A percentile compares a stretch with the other conserved stretches of the same genome.
Conservation (phyloP, 2,329 filamentous ascomycete species). For the Corynespora cassiicola region DNA sequence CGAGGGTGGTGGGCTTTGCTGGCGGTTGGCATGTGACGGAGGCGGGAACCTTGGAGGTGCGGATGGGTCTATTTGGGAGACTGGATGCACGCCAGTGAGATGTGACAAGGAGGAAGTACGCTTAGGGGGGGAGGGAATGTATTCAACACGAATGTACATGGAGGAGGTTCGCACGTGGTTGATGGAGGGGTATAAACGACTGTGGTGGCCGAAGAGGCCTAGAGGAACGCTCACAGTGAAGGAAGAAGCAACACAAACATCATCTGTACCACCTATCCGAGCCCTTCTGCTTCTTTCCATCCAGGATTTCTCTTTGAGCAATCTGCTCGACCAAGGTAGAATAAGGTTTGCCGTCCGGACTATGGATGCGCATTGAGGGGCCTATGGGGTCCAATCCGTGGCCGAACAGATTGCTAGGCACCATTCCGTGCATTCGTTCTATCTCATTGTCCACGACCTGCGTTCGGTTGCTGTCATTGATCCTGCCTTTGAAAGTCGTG, state of each 20-base stretch:
- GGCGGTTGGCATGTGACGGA: no score
- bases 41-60: no score
- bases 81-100: no score
- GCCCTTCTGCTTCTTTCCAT: constrained; percentile 5
- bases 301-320: constrained; percentile 3
- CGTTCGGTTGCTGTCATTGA: not conserved
- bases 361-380: not conserved
- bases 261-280: not conserved
- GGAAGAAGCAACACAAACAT: not conserved
- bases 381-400: constrained; percentile 1
- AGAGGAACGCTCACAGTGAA: no score
- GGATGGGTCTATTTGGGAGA: no score
- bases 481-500: not conserved
- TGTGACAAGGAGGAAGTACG: no score
- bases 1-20: no score
- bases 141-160: no score
- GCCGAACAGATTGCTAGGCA: constrained; percentile 3
- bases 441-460: constrained; percentile 1
- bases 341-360: not conserved
- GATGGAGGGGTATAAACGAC: no score
- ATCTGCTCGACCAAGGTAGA: constrained; percentile 9
- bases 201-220: no score
- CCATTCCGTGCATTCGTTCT: constrained; percentile 6
- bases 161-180: no score
- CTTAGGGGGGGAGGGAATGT: no score